phyloP scores from a whole-genome alignment of 805 yeast genomes.

The Ogataea zsoltii region DNA sequence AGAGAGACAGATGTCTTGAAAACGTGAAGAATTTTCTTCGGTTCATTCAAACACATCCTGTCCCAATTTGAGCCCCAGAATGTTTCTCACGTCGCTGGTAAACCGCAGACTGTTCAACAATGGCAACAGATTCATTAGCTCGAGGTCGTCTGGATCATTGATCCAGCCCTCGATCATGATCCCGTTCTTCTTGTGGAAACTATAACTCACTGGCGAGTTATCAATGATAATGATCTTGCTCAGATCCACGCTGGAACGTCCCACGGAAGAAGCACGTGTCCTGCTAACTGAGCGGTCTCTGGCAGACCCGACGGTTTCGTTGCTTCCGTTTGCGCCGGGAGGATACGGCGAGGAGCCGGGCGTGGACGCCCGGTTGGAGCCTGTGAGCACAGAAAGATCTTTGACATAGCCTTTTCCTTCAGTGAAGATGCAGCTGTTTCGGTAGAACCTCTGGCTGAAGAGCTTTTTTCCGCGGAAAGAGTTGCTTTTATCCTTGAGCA shows the following conservation, averaged over 20 bases:
- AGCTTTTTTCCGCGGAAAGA: constrained; percentile 31
- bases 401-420: constrained; percentile 86
- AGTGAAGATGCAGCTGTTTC: constrained; percentile 75
- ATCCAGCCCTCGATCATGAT: constrained; percentile 97
- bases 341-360: constrained; percentile 18
- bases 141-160: constrained; percentile 89
- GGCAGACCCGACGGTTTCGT: constrained; percentile 15
- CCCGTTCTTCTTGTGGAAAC: constrained; percentile 82
- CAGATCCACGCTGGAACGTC: constrained; percentile 46
- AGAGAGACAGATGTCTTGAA: too few relatives aligned
- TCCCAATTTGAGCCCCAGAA: constrained; percentile 75
- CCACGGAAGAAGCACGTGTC: constrained; percentile 16
- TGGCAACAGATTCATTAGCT: constrained; percentile 79
- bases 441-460: constrained; percentile 64
- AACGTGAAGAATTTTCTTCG: too few relatives aligned
- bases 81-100: constrained; percentile 80
- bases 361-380: constrained; percentile 13
- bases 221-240: constrained; percentile 77
- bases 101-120: constrained; percentile 72
- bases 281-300: constrained; percentile 34
- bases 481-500: constrained; percentile 31
- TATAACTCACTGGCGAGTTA: constrained; percentile 90
- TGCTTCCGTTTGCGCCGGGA: constrained; percentile 10
- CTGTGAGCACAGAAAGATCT: constrained; percentile 48
- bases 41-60: constrained; percentile 54